These are phyloP conservation scores for Venturia oleaginea DNA, from an alignment of 2,329 filamentous ascomycete genomes.

Conservation along the genomic window DNA sequence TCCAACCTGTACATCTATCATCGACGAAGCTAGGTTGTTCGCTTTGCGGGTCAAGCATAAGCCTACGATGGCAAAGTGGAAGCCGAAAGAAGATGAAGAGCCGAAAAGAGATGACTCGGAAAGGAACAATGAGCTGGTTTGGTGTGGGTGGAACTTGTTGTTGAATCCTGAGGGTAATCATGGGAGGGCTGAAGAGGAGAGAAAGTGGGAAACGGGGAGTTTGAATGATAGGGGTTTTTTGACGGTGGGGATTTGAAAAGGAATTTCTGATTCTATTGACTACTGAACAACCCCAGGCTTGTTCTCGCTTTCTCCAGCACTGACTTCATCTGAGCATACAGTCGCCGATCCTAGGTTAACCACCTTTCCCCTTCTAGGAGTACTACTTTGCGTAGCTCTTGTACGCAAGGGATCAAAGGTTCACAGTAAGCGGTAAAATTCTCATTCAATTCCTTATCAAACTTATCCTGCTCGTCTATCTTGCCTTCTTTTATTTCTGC, in stretches of 20 bases:
- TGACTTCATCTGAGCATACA: no score
- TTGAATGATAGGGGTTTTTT: neutral
- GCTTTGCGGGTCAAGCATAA: neutral
- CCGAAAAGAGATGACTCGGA: neutral
- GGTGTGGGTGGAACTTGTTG: conserved; percentile 6
- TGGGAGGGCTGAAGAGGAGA: neutral
- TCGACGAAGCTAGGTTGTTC: neutral
- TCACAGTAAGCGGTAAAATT: no score
- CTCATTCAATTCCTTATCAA: no score
- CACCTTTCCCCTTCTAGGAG: no score
- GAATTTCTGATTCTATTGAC: no score
- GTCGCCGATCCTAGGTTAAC: no score
- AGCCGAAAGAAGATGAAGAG: neutral
- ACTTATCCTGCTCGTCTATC: no score
- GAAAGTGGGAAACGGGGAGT: neutral
- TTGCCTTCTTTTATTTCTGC: no score
- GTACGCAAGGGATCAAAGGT: no score
- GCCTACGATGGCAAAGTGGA: neutral
- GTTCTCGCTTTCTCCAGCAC: no score
- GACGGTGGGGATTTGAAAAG: neutral
- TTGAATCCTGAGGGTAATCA: neutral
- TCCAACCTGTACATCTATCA: neutral
- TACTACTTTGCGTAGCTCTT: no score
- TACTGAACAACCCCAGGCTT: no score
- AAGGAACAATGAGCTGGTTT: neutral